A percentile compares a stretch with the other conserved stretches of the same genome.
Evolutionary conservation across 257 asterid species (phyloP).

Genomic region (Ilex asprella): DNA sequence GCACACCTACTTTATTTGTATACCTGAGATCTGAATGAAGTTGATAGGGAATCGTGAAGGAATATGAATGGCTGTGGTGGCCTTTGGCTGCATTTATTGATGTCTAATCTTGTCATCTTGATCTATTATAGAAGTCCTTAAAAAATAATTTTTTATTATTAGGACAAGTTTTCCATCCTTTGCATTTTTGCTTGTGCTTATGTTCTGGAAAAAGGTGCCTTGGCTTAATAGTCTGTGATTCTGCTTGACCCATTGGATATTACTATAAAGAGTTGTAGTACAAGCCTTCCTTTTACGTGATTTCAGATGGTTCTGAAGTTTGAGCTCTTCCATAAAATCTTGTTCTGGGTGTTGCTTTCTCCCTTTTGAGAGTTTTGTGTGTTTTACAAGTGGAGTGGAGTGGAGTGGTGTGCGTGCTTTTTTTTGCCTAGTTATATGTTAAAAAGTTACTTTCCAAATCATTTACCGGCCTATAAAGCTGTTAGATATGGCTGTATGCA

Average conservation of each 20-base stretch:
- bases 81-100: too few species aligned
- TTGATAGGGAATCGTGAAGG: too few species aligned
- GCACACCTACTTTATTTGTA: too few species aligned
- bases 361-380: neutral
- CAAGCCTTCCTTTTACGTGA: neutral
- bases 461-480: too few species aligned
- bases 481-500: too few species aligned
- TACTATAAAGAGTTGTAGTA: neutral
- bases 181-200: neutral
- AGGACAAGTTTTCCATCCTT: neutral
- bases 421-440: too few species aligned
- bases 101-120: neutral
- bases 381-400: neutral
- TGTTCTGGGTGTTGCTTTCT: neutral
- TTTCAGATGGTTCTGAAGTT: neutral
- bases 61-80: too few species aligned
- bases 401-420: neutral
- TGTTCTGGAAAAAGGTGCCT: neutral
- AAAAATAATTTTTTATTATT: neutral
- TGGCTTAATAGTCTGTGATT: neutral
- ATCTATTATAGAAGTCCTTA: neutral
- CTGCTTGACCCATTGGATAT: neutral
- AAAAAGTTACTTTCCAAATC: too few species aligned
- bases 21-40: too few species aligned
- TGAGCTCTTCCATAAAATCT: neutral